Evolutionary conservation across 2,329 filamentous ascomycete species (phyloP).

Genomic region (Microcyclosporella mali): DNA sequence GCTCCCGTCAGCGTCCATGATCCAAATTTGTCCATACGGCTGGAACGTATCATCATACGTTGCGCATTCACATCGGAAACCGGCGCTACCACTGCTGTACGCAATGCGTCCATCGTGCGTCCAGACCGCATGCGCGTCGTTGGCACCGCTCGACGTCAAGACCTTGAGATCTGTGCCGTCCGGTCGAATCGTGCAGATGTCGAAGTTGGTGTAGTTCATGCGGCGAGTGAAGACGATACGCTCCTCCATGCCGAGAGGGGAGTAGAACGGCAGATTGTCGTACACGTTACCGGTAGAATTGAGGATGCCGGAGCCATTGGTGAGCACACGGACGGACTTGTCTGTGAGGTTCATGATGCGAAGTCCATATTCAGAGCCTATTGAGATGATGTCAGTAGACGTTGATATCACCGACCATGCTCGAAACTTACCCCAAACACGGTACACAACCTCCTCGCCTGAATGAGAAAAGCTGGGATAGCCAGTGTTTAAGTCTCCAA

Average conservation of each 20-base stretch:
- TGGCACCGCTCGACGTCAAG: slow-evolving; percentile 8
- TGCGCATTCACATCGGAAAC: slow-evolving; percentile 8
- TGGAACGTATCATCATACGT: slow-evolving; percentile 12
- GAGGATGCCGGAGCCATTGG: slow-evolving; percentile 4
- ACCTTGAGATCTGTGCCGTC: slow-evolving; percentile 11
- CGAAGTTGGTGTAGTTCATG: slow-evolving; percentile 10
- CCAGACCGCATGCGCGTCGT: slow-evolving; percentile 13
- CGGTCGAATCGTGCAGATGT: slow-evolving; percentile 11
- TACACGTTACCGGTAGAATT: slow-evolving; percentile 1
- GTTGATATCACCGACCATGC: too few relatives aligned
- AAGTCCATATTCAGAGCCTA: slow-evolving; percentile 6
- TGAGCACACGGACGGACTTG: slow-evolving; percentile 5
- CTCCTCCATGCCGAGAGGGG: slow-evolving; percentile 4
- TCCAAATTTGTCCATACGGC: slow-evolving; percentile 10
- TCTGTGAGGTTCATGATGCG: slow-evolving; percentile 10
- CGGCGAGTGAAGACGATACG: slow-evolving; percentile 11
- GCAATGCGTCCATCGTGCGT: slow-evolving; percentile 4
- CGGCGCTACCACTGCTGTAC: slow-evolving; percentile 8
- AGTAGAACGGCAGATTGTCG: slow-evolving; percentile 11
- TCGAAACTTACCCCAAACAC: slow-evolving; percentile 3
- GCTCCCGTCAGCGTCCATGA: slow-evolving; percentile 11
- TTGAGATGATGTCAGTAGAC: too few relatives aligned
- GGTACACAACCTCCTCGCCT: slow-evolving; percentile 7
- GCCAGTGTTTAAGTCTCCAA: slow-evolving; percentile 8
- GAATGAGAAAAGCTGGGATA: slow-evolving; percentile 9